A percentile compares a stretch with the other conserved stretches of the same genome.
These are phyloP conservation scores for Millerozyma miso DNA, from an alignment of 805 yeast genomes.

Conservation along the genomic window DNA sequence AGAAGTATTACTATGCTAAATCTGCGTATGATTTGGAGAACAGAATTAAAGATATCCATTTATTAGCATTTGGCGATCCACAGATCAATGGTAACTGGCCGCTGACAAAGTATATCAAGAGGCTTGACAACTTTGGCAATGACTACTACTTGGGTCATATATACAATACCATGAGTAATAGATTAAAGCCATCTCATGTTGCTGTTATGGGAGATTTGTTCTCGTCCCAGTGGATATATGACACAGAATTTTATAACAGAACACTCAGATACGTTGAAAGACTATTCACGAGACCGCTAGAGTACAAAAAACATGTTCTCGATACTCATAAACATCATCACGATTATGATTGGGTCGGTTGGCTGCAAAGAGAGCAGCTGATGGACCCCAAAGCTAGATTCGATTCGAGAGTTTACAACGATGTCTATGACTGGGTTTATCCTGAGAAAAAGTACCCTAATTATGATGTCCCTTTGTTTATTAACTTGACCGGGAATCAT, in stretches of 20 bases:
- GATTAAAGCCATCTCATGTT: slow-evolving; percentile 73
- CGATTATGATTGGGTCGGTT: slow-evolving; percentile 51
- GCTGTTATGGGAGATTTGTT: slow-evolving; percentile 91
- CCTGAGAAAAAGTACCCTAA: slow-evolving; percentile 22
- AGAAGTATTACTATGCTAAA: slow-evolving; percentile 2
- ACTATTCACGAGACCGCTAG: slow-evolving; percentile 55
- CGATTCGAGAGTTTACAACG: slow-evolving; percentile 39
- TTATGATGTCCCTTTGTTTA: slow-evolving; percentile 58
- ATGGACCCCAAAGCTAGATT: slow-evolving; percentile 34
- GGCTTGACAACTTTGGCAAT: slow-evolving; percentile 84
- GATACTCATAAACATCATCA: slow-evolving; percentile 47
- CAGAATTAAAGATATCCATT: slow-evolving; percentile 47
- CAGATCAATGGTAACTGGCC: slow-evolving; percentile 90
- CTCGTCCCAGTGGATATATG: slow-evolving; percentile 92
- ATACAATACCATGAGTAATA: slow-evolving; percentile 55
- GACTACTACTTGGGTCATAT: slow-evolving; percentile 88
- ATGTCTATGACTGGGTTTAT: slow-evolving; percentile 66
- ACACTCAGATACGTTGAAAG: slow-evolving; percentile 71
- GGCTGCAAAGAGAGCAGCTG: slow-evolving; percentile 38
- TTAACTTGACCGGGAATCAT: slow-evolving; percentile 91
- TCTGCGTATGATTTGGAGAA: slow-evolving; percentile 9
- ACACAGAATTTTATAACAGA: slow-evolving; percentile 78
- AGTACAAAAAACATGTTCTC: slow-evolving; percentile 46
- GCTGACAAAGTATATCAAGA: slow-evolving; percentile 62
- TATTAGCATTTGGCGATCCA: slow-evolving; percentile 92